Percentiles rank a stretch among this genome's conserved stretches.
Evolutionary conservation across 176 grass and related monocot genomes (phyloP).

Genomic region (Lolium perenne): DNA sequence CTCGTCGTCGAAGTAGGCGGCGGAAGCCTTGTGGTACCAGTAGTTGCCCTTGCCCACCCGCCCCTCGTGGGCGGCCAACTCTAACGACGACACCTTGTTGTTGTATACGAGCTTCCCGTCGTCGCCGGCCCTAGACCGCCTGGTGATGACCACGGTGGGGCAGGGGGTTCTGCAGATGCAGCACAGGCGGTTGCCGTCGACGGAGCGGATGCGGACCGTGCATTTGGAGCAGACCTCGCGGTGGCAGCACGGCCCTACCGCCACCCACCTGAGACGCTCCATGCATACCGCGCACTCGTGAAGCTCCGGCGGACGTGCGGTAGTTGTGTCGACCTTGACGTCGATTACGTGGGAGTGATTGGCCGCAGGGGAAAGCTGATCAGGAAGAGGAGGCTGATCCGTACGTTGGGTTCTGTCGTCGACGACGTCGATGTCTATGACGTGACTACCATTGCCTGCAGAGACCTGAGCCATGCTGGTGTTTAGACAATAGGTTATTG

Average conservation of each 20-base stretch:
- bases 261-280: constrained; percentile 3
- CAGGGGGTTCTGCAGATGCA: background rate
- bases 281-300: constrained; percentile 21
- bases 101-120: background rate
- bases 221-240: background rate
- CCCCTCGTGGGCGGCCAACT: background rate
- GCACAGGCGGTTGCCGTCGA: background rate
- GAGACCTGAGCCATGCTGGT: background rate
- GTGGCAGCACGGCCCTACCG: constrained; percentile 2
- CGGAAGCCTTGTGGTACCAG: background rate
- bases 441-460: background rate
- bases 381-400: background rate
- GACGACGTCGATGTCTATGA: background rate
- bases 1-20: background rate
- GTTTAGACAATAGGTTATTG: background rate
- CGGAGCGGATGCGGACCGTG: background rate
- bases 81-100: background rate
- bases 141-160: background rate
- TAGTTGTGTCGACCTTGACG: background rate
- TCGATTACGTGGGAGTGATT: background rate
- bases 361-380: background rate
- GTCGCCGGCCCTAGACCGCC: background rate
- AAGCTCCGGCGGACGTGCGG: background rate
- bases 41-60: background rate
- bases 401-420: background rate